Evolutionary conservation across 2,329 filamentous ascomycete species (phyloP).

Genomic region (Neospermospora avenae): DNA sequence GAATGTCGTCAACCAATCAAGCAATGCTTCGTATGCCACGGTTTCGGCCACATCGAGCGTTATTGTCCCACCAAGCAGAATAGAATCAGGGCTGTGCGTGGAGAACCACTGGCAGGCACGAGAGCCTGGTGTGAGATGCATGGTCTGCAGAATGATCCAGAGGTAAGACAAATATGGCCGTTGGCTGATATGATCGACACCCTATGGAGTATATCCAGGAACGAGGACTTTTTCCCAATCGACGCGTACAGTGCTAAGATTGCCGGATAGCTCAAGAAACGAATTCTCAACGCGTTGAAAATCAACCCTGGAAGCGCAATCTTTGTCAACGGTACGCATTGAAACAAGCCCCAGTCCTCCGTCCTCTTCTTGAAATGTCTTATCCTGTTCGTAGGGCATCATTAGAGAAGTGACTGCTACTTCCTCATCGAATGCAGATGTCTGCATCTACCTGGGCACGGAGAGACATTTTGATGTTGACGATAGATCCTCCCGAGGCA

Average conservation of each 20-base stretch:
- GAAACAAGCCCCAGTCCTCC: no score
- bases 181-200: background rate
- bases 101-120: constrained; percentile 23
- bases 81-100: constrained; percentile 6
- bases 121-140: constrained; percentile 23
- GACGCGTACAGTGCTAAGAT: background rate
- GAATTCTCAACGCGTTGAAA: constrained; percentile 24
- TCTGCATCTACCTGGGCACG: constrained; percentile 25
- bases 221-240: background rate
- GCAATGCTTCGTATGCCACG: constrained; percentile 21
- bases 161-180: background rate
- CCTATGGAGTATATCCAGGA: background rate
- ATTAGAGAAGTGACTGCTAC: no score
- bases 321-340: constrained; percentile 11
- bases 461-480: constrained; percentile 18
- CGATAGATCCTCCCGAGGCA: constrained; percentile 4
- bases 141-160: constrained; percentile 19
- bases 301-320: constrained; percentile 26
- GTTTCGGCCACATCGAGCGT: constrained; percentile 24
- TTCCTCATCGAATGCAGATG: background rate
- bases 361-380: no score
- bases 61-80: constrained; percentile 23
- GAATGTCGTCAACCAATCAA: constrained; percentile 15
- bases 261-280: constrained; percentile 8
- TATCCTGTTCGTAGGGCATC: no score